phyloP scores from a whole-genome alignment of 805 yeast genomes.

The Cyberlindnera lachancei region DNA sequence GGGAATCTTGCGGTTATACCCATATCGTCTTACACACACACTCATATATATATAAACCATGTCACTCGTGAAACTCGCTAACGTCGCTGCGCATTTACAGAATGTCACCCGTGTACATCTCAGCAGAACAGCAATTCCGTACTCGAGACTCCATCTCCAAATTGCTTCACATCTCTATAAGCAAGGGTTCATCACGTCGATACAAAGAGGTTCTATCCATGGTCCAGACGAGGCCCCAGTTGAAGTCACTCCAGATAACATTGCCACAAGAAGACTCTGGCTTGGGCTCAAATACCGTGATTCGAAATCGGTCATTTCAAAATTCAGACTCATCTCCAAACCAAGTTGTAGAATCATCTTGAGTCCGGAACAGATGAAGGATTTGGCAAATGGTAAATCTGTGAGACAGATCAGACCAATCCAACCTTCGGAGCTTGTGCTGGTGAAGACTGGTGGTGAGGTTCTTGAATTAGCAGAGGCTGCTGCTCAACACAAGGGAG shows the following conservation, averaged over 20 bases:
- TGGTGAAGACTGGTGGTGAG: slow-evolving; percentile 44
- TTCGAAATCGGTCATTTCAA: slow-evolving; percentile 66
- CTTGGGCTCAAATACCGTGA: slow-evolving; percentile 83
- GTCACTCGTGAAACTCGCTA: slow-evolving; percentile 82
- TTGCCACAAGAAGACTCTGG: slow-evolving; percentile 85
- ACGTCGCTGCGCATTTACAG: slow-evolving; percentile 82
- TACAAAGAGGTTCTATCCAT: slow-evolving; percentile 73
- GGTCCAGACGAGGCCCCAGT: slow-evolving; percentile 79
- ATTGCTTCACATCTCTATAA: slow-evolving; percentile 79
- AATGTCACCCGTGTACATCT: slow-evolving; percentile 74
- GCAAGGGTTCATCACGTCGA: slow-evolving; percentile 80
- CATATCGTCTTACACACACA: no score
- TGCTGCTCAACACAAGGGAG: slow-evolving; percentile 59
- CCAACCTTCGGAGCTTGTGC: slow-evolving; percentile 83
- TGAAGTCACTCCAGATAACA: slow-evolving; percentile 80
- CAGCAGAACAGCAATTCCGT: slow-evolving; percentile 74
- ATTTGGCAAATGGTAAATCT: slow-evolving; percentile 67
- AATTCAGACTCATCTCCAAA: slow-evolving; percentile 67
- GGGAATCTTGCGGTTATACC: no score
- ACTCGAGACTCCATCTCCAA: slow-evolving; percentile 73
- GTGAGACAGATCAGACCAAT: slow-evolving; percentile 73
- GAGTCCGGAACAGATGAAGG: slow-evolving; percentile 53
- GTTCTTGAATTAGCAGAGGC: slow-evolving; percentile 84
- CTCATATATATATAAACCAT: no score
- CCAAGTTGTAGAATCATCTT: slow-evolving; percentile 76